Evolutionary conservation across 192 early-diverging fungal genomes (phyloP), one percentile per base, ranked within the genome.

Genomic region (Dispira parvispora): DNA sequence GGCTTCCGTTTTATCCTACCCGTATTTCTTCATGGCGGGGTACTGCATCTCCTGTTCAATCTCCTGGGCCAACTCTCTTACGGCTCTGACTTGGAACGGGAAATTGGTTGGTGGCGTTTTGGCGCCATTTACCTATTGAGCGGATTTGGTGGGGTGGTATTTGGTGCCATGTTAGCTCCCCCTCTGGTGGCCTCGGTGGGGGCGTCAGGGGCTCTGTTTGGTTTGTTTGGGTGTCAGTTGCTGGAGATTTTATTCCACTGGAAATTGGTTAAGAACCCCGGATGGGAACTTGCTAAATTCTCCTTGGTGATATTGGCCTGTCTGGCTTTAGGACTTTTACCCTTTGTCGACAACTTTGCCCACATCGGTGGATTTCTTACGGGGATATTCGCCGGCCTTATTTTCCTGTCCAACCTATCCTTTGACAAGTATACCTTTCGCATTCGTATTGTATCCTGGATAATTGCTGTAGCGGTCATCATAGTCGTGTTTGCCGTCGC

Each of bases 271-370:
- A 61, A 71, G 10, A 67, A 80, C 23, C 88, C 89, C 14, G 74
- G 71, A 61, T 71, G 75, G 63, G 86, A 93, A 63, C 69, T 91
- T 16, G 64, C 74, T 45, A 86, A 86, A 65, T 69, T 91, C 26
- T 42, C 80, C 1, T 45, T 86, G 20, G 72, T 80, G 49, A 84
- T 85, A 27, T 2, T 82, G 2, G 45, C 89, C 38, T 83, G 85
- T 5, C 76, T 93, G 60, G 72, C 78, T 11, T 65, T 92, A 20
- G 91, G 91, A 0, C 74, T 85, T 43, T 68, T 93, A 6, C 89
- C 89, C 1, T 80, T 73, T 68, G 65, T 89, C 23, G 90, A 92
- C 69, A 92, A 92, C 68, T 88, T 88, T 69, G 88, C 90, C 16
- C 90, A 92, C 75, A 74, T 90, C 47, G 90, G 88, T 45, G 86